These are phyloP conservation scores for Claviceps sp. DNA, from an alignment of 2,329 filamentous ascomycete species.

Conservation along the genomic window DNA sequence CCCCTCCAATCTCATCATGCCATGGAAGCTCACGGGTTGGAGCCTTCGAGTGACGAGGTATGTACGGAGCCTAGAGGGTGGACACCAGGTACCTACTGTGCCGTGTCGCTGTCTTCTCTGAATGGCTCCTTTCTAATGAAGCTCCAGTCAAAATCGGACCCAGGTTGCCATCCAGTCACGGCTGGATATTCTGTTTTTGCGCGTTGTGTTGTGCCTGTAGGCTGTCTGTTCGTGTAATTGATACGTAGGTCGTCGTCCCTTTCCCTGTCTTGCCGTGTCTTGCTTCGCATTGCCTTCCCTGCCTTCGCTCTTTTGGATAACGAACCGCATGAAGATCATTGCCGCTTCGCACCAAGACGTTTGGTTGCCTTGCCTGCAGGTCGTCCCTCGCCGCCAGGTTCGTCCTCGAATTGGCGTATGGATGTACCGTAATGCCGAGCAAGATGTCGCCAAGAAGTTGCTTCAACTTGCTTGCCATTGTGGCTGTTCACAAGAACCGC, in stretches of 20 bases:
- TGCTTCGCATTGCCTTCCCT: background rate
- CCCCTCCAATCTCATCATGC: constrained; percentile 4
- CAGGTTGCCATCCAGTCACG: background rate
- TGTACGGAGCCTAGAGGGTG: constrained; percentile 3
- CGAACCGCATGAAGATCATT: background rate
- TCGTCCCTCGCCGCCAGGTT: background rate
- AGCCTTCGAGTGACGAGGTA: constrained; percentile 2
- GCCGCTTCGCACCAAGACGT: background rate
- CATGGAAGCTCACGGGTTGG: constrained; percentile 4
- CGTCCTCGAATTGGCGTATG: background rate
- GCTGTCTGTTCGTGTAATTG: no score
- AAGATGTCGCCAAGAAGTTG: no score
- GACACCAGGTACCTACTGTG: background rate
- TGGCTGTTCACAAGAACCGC: background rate
- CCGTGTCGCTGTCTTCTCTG: constrained; percentile 2
- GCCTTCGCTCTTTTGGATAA: background rate
- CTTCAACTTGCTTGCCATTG: background rate
- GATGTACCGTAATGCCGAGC: no score
- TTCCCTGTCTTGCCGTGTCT: background rate
- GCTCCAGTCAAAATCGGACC: constrained; percentile 3
- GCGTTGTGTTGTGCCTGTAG: no score
- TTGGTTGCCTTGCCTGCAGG: background rate
- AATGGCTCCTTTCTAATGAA: background rate
- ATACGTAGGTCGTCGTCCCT: no score
- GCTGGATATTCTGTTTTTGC: no score